Evolutionary conservation across 306 rosid genomes (phyloP), one percentile per base, ranked within the genome.

Genomic region (Medicago lupulina): DNA sequence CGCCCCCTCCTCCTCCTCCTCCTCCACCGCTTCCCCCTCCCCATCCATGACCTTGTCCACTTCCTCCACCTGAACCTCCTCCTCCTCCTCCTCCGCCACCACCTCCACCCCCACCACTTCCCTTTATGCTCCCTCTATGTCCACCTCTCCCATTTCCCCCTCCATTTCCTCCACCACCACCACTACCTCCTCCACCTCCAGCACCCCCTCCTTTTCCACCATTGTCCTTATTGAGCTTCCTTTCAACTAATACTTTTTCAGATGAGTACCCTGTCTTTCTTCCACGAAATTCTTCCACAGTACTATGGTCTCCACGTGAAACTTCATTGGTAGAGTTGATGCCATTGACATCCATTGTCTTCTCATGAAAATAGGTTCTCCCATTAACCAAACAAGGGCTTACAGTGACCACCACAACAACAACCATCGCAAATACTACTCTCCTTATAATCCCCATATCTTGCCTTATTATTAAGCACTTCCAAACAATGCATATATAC

Each of bases 351-450:
- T 34, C 76, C 25, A 3, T 50, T 28, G 3, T 60, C 67, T 25
- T 49, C 51, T 40, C 70, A 1, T 28, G 59, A 51, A 41, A 58
- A 58, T 40, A 62, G 6, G 36, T 73, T 53, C 65, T 47, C 40
- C 51, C 85, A 81, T 73, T 62, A 31, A 28, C 85, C 71, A 73
- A 69, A 80, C 87, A 73, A 73, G 83, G 70, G 28, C 72, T 66
- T 25, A 70, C 7, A 36, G 7, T 5, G 38, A 64, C 0, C 15
- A 64, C 2, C 31, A 62, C 80, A 49, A 25, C 55, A 25, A 63
- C 38, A 3, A 80, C 31, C 60, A 80, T 46, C 66, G 40, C 66
- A 23, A 67, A 51, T 15, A 11, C 16, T 1, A 69, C 75, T 61
- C 73, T 71, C 71, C 77, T 68, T 23, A 36, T 58, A 25, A 21